A percentile compares a stretch with the other conserved stretches of the same genome.
Conservation (phyloP, 2,329 filamentous ascomycete species). For the Xylariaceae sp. region DNA sequence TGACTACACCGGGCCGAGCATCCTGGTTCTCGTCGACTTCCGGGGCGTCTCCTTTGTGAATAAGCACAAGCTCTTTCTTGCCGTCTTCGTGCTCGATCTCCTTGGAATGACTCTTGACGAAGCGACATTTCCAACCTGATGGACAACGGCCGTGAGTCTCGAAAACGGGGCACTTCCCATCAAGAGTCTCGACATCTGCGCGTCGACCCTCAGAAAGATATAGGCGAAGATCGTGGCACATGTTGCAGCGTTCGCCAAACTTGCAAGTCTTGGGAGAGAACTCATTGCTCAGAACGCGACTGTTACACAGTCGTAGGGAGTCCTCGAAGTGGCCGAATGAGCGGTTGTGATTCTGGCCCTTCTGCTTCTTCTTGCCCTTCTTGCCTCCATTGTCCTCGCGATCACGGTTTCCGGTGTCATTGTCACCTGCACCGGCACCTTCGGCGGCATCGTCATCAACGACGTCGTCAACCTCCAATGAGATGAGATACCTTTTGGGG, state of each 20-base stretch:
- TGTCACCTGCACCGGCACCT: constrained; percentile 50
- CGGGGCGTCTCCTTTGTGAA: constrained; percentile 45
- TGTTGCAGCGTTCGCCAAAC: constrained; percentile 75
- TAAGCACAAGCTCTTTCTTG: constrained; percentile 71
- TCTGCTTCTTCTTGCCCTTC: constrained; percentile 44
- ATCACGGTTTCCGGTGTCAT: constrained; percentile 45
- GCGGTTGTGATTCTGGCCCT: constrained; percentile 77
- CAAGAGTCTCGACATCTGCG: constrained; percentile 70
- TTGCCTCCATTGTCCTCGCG: constrained; percentile 27
- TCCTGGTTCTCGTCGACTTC: constrained; percentile 42
- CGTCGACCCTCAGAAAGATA: constrained; percentile 81
- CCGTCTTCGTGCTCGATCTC: constrained; percentile 76
- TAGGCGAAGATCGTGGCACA: constrained; percentile 76
- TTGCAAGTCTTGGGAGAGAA: constrained; percentile 75
- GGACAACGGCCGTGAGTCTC: constrained; percentile 70
- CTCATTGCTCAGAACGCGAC: constrained; percentile 64
- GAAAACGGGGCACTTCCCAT: constrained; percentile 76
- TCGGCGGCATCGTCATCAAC: constrained; percentile 58
- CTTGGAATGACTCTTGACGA: constrained; percentile 78
- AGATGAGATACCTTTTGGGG: constrained; percentile 30
- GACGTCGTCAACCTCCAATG: constrained; percentile 29
- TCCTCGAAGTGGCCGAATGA: constrained; percentile 78
- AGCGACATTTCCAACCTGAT: constrained; percentile 91
- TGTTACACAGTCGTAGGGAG: constrained; percentile 70
- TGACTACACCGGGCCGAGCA: constrained; percentile 63